Base-by-base conservation (phyloP, 2,329 filamentous ascomycete genomes). In the Albophoma yamanashiensis region DNA sequence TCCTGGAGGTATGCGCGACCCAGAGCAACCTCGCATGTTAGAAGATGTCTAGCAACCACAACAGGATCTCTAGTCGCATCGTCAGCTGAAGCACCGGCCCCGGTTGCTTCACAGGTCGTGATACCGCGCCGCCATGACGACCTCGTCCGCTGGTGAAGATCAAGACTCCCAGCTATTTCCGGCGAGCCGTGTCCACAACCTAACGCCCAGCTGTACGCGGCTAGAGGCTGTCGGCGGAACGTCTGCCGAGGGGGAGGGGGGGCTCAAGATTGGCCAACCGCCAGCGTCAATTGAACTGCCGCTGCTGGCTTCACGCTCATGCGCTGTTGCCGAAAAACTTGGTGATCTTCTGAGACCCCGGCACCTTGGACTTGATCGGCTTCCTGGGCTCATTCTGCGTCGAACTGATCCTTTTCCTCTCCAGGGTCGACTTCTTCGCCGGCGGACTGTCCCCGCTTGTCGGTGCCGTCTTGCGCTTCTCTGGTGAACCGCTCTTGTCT, bases 251-350 rank as follows among this genome's bases (percentile, higher is more conserved):
- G 39, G 15, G 25, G 4, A 11, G 1, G 2, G 15, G 39, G 15
- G 25, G 4, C 9, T 14, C n/a, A 14, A 27, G 22, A 22, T 47
- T 7, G 2, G 45, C 25, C 45, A 15, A 11, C 43, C 43, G 15
- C 40, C 39, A 15, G 6, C 6, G 15, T 42, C 27, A 31, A 31
- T 31, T 31, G 27, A 31, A 31, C 4, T 22, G 11, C 4, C 27
- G 27, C 11, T n/a, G 12, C 20, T 1, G 4, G 15, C 12, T 14
- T 12, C 38, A 34, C 20, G 5, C 17, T 73, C 66, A 78, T 12
- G 75, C 71, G 61, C 75, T 76, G 58, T 85, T 89, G 8, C 81
- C 82, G 68, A 97, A 97, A 77, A 95, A 97, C 66, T 94, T 95
- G 47, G 89, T 91, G 70, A 97, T 97, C 65, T 81, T 82, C 62